Base-by-base conservation (phyloP, 768 basidiomycete genomes). In the Serendipita vermifera region DNA sequence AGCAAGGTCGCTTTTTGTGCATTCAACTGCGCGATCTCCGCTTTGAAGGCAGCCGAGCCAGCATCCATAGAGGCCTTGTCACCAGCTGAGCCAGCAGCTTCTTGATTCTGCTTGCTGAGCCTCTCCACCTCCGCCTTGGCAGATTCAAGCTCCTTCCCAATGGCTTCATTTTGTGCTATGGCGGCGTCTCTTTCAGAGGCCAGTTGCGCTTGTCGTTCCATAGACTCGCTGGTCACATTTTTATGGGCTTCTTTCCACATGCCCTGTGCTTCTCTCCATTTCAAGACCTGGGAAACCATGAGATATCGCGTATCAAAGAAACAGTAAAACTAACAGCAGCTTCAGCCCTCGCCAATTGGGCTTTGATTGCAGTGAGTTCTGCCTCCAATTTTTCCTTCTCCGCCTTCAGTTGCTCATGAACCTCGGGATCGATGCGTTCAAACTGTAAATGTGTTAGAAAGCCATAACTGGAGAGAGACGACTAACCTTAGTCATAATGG, bases 351-450 rank as follows among this genome's bases (percentile, higher is more conserved):
- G 29, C 7, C 9, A 51, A 29, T 5, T 51, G 46, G n/a, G 46
- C 46, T n/a, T 51, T 51, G 1, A 51, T 20, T 1, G 15, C n/a
- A 2, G 46, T 29, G 46, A 51, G 22, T 51, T 51, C 46, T 7
- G 46, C 22, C 7, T 20, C 22, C 22, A 51, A 51, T 9, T 29
- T 20, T n/a, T 51, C 46, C 9, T 15, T 31, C n/a, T 51, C 46
- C 5, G 46, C 46, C 22, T 51, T 51, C 22, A 51, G 22, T 26
- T 51, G 46, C 31, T 51, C 46, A 31, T 51, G 46, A 9, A 51
- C 46, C 31, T 51, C 46, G 24, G 46, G 46, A 51, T 51, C 46
- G 11, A 51, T 51, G 46, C 46, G 46, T 26, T 51, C 46, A n/a
- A 51, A 51, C 46, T 51, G 22, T 22, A 26, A n/a, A 29, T n/a